Base-by-base conservation (phyloP, 208 protist genomes). In the Trypanosomatidae sp. region DNA sequence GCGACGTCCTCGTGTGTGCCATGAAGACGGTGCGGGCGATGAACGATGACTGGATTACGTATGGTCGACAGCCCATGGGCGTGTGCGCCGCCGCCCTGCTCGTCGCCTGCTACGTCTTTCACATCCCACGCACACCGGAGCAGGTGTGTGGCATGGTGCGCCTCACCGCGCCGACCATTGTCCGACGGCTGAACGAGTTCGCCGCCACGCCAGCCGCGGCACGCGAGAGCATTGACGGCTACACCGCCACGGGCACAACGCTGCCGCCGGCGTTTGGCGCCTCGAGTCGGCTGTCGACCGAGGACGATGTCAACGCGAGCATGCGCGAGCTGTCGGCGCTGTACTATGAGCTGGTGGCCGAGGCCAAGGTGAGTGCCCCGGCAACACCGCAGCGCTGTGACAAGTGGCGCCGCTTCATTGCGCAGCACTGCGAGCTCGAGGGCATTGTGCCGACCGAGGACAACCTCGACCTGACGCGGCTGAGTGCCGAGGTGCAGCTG, bases 1-100 rank as follows among this genome's bases (percentile, higher is more conserved):
- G 58, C 6, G 63, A 81, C 16, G 68, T 96, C 2, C 56, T 88
- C 13, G 65, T 94, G 6, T 92, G 80, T 32, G 78, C 89, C 20
- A 47, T 94, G 21, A 91, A 93, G 53, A 68, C 94, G 20, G 56
- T 96, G 43, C 64, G 75, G 6, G 71, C 63, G 13, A 96, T 96
- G 89, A 62, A 75, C 44, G 71, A 88, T 23, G 86, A 96, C 57
- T 96, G 89, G 86, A 96, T 96, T 37, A 51, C 70, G 19, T 90
- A 63, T 39, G 89, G 89, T 6, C 63, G 89, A 26, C 78, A 83
- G 8, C 89, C 89, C 6, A 79, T 91, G 63, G 84, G 84, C 18
- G 79, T 96, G 15, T 92, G 80, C 51, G 86, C 81, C 20, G 82
- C 83, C 4, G 82, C 89, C 6, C 50, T 96, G 39, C 69, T 96